Percentiles rank a stretch among this genome's conserved stretches.
These are phyloP conservation scores for Penicillium nordicum DNA, from an alignment of 2,329 filamentous ascomycete species.

Conservation along the genomic window DNA sequence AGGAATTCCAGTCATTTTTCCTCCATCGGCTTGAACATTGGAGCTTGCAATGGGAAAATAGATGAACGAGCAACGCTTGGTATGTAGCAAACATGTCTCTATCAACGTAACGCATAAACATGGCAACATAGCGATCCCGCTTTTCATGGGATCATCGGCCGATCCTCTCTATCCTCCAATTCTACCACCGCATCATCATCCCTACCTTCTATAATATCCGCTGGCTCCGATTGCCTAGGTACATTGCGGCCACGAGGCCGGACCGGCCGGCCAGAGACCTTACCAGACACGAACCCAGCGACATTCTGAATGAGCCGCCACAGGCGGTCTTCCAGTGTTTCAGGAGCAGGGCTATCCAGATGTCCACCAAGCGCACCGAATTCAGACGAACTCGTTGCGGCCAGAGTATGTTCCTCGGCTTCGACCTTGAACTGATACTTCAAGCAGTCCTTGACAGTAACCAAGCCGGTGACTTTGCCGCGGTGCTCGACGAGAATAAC, in stretches of 20 bases:
- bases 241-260: slow-evolving; percentile 17
- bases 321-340: slow-evolving; percentile 35
- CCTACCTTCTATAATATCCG: slow-evolving; percentile 51
- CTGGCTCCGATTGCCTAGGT: slow-evolving; percentile 15
- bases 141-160: slow-evolving; percentile 7
- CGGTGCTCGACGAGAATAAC: slow-evolving; percentile 91
- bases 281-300: slow-evolving; percentile 17
- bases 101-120: slow-evolving; percentile 3
- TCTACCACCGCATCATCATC: slow-evolving; percentile 49
- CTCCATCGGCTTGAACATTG: background rate
- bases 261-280: slow-evolving; percentile 13
- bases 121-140: background rate
- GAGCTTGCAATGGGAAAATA: background rate
- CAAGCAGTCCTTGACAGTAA: slow-evolving; percentile 95
- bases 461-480: slow-evolving; percentile 75
- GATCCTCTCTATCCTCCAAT: slow-evolving; percentile 39
- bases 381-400: slow-evolving; percentile 31
- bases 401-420: slow-evolving; percentile 64
- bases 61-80: background rate
- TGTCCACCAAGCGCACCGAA: slow-evolving; percentile 23
- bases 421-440: slow-evolving; percentile 98
- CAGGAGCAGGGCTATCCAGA: slow-evolving; percentile 16
- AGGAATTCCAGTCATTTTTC: background rate
- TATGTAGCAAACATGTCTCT: background rate
- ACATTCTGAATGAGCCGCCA: slow-evolving; percentile 39